A percentile compares a stretch with the other conserved stretches of the same genome.
Conservation (phyloP, 257 asterid species). For the Solanum commersonii region DNA sequence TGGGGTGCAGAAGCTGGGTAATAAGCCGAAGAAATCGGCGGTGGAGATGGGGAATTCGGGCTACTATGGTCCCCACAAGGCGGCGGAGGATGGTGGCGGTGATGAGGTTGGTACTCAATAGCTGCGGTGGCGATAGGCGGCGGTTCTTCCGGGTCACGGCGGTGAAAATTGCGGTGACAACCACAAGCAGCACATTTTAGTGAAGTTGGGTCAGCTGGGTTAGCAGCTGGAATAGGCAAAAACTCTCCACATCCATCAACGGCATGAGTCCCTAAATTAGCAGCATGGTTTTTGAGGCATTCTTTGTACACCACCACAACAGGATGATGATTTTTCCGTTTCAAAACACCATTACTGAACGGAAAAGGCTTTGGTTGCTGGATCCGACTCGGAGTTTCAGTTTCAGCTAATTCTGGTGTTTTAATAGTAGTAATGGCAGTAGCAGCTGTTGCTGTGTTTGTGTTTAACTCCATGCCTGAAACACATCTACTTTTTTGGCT, state of each 20-base stretch:
- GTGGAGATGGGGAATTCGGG: constrained; percentile 84
- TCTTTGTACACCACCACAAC: constrained; percentile 64
- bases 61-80: constrained; percentile 25
- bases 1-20: constrained; percentile 82
- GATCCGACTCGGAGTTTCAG: constrained; percentile 63
- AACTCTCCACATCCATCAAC: constrained; percentile 97
- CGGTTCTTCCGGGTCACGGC: constrained; percentile 78
- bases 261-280: constrained; percentile 78
- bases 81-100: constrained; percentile 88
- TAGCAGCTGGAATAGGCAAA: constrained; percentile 68
- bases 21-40: constrained; percentile 90
- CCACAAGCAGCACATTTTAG: constrained; percentile 98
- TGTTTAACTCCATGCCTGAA: constrained; percentile 46
- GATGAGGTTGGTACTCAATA: constrained; percentile 81
- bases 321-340: constrained; percentile 58
- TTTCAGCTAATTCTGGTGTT: constrained; percentile 56
- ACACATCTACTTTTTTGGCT: constrained; percentile 11
- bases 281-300: constrained; percentile 94
- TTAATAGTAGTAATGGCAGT: constrained; percentile 12
- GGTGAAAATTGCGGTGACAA: constrained; percentile 97
- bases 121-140: constrained; percentile 38
- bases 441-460: neutral
- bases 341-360: constrained; percentile 73
- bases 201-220: constrained; percentile 80
- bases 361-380: constrained; percentile 29